These are phyloP conservation scores for Debaryomyces nepalensis DNA, from an alignment of 1,139 yeast species.

Conservation along the genomic window DNA sequence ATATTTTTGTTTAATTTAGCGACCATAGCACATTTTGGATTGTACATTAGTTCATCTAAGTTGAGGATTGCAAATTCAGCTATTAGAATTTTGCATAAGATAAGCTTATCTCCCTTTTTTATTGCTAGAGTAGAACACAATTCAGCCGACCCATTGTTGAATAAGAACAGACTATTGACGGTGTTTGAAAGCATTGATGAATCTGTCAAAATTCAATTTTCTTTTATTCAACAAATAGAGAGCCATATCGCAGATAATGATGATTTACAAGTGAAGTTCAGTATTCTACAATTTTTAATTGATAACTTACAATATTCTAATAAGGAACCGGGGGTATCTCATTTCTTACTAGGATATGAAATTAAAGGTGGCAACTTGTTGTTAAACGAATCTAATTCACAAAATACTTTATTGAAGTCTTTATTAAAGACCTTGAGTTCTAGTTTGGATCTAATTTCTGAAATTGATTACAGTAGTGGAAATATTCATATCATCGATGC, in stretches of 20 bases:
- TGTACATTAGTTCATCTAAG: conserved; percentile 67
- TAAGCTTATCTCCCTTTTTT: conserved; percentile 58
- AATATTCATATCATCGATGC: conserved; percentile 46
- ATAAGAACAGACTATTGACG: conserved; percentile 69
- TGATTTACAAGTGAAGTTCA: conserved; percentile 54
- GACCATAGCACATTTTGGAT: conserved; percentile 68
- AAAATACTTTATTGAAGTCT: conserved; percentile 57
- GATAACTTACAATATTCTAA: conserved; percentile 49
- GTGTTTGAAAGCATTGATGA: conserved; percentile 78
- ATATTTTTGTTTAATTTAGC: conserved; percentile 71
- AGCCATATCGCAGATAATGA: conserved; percentile 28
- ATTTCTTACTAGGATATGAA: conserved; percentile 74
- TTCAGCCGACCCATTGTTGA: conserved; percentile 44
- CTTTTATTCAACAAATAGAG: conserved; percentile 75
- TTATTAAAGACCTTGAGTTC: conserved; percentile 54
- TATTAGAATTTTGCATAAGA: conserved; percentile 54
- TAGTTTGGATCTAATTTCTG: conserved; percentile 48
- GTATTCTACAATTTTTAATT: conserved; percentile 61
- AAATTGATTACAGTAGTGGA: conserved; percentile 42
- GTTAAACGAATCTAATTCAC: conserved; percentile 20
- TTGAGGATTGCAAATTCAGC: conserved; percentile 55
- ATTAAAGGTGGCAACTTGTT: conserved; percentile 38
- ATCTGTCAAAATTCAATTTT: conserved; percentile 65
- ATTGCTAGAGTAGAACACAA: conserved; percentile 32
- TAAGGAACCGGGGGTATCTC: conserved; percentile 61